Percentiles rank a stretch among this genome's conserved stretches.
phyloP scores from a whole-genome alignment of 2,329 filamentous ascomycete genomes.

The Zymoseptoria tritici region DNA sequence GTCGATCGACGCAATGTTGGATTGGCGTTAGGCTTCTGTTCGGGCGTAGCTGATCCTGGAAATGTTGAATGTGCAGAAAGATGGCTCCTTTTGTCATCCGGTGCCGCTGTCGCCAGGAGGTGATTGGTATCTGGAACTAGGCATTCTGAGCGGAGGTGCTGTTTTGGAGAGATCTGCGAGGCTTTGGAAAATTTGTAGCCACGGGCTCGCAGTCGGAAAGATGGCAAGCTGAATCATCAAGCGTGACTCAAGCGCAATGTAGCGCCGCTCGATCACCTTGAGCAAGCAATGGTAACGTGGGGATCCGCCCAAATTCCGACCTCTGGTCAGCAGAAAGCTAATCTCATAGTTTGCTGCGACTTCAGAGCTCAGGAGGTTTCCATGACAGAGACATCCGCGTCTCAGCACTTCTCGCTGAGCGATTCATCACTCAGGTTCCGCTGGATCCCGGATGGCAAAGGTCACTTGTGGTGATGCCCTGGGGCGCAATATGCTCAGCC shows the following conservation, averaged over 20 bases:
- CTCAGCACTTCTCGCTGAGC: not conserved
- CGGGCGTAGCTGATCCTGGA: not conserved
- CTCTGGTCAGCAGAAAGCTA: not conserved
- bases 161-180: not conserved
- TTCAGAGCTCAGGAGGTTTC: not conserved
- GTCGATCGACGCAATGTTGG: not conserved
- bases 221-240: not conserved
- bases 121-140: not conserved
- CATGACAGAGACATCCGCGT: not conserved
- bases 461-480: not conserved
- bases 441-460: not conserved
- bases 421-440: not conserved
- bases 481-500: not conserved
- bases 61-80: not conserved
- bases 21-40: not conserved
- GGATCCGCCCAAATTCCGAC: not conserved
- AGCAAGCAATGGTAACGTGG: not conserved
- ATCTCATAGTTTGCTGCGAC: not conserved
- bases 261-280: not conserved
- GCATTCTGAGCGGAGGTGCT: not conserved
- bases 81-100: not conserved
- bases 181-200: not conserved
- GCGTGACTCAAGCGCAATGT: not conserved
- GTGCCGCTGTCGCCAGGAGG: not conserved
- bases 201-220: too few relatives aligned